Conservation (phyloP, 768 basidiomycete species). For the Boletus insuetus region DNA sequence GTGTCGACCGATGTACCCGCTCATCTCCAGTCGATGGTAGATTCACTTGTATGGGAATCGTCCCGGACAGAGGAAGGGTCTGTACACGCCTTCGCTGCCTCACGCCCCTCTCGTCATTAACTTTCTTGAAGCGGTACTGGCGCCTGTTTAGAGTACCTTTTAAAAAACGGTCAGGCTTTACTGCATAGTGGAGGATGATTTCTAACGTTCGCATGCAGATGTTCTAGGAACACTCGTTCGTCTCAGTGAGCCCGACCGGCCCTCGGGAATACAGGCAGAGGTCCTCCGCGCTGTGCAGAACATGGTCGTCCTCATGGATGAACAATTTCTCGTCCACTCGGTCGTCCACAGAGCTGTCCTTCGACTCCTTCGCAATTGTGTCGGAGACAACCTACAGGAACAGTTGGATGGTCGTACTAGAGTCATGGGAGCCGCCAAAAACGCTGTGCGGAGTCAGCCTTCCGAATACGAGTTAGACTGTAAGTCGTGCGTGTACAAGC, state of each 20-base stretch:
- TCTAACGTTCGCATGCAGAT: slow-evolving; percentile 44
- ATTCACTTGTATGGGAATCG: slow-evolving; percentile 83
- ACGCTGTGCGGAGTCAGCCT: slow-evolving; percentile 62
- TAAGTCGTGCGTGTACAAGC: slow-evolving; percentile 39
- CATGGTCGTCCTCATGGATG: slow-evolving; percentile 88
- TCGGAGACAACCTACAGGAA: slow-evolving; percentile 90
- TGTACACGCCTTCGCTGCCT: slow-evolving; percentile 30
- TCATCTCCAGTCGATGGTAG: slow-evolving; percentile 76
- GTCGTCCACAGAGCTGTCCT: slow-evolving; percentile 88
- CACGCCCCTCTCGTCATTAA: slow-evolving; percentile 4
- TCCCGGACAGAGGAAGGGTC: slow-evolving; percentile 86
- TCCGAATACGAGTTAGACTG: slow-evolving; percentile 88
- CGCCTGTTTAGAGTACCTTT: slow-evolving; percentile 83
- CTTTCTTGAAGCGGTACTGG: slow-evolving; percentile 66
- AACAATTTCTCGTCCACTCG: slow-evolving; percentile 90
- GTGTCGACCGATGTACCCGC: slow-evolving; percentile 76
- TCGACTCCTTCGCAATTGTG: slow-evolving; percentile 79
- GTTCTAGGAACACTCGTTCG: slow-evolving; percentile 81
- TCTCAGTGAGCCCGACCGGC: slow-evolving; percentile 81
- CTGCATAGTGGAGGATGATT: neutral
- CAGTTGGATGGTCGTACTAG: slow-evolving; percentile 74
- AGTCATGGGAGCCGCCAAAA: slow-evolving; percentile 83
- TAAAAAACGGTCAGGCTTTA: slow-evolving; percentile 70
- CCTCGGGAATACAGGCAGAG: slow-evolving; percentile 87
- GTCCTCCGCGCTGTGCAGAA: slow-evolving; percentile 85